These are phyloP conservation scores for Symbiodinium pilosum DNA, from an alignment of 73 alveolate genomes.

Conservation along the genomic window DNA sequence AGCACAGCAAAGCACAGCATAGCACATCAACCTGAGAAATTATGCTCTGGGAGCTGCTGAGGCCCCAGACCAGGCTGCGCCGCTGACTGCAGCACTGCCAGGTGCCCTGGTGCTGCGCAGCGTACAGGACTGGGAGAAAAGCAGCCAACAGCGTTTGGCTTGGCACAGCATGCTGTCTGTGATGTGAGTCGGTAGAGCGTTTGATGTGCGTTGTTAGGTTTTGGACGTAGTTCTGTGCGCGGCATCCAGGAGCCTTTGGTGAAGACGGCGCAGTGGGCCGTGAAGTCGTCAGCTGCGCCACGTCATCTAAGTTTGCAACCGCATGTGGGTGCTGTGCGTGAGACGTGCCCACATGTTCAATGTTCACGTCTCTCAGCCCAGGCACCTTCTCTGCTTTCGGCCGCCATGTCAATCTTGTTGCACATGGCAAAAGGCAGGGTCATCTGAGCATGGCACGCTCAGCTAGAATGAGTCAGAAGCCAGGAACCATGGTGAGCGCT, in stretches of 20 bases:
- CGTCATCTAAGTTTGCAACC: too few relatives aligned
- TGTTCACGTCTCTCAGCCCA: neutral
- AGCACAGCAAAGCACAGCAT: neutral
- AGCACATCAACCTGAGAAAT: too few relatives aligned
- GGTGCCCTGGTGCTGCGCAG: conserved; percentile 1
- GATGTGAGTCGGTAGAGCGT: too few relatives aligned
- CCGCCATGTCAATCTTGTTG: neutral
- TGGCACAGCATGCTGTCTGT: too few relatives aligned
- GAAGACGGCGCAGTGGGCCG: conserved; percentile 1
- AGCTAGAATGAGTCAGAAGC: neutral
- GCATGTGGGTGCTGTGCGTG: neutral
- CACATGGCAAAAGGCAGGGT: neutral
- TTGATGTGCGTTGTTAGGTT: too few relatives aligned
- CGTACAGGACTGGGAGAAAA: neutral
- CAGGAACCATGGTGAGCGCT: neutral
- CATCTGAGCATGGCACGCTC: neutral
- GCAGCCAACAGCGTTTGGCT: too few relatives aligned
- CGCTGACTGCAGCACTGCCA: neutral
- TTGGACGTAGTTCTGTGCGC: neutral
- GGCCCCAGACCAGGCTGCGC: neutral
- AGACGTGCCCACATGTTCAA: too few relatives aligned
- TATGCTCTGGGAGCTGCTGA: neutral
- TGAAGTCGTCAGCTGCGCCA: neutral
- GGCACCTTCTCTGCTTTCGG: neutral
- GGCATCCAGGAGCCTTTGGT: neutral